Conservation (phyloP, 768 basidiomycete genomes). For the Amanita exitialis region DNA sequence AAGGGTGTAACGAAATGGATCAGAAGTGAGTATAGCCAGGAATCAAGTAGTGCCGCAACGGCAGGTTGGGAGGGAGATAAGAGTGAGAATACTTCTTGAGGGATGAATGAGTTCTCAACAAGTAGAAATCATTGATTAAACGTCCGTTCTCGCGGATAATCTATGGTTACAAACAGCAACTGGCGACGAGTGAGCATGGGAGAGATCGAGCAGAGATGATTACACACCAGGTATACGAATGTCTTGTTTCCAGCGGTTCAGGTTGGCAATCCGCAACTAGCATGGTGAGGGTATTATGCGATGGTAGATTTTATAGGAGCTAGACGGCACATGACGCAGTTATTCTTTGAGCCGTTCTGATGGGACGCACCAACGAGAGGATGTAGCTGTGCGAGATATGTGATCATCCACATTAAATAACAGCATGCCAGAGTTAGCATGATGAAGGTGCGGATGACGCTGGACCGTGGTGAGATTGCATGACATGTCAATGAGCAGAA, state of each 20-base stretch:
- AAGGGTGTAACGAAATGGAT: constrained; percentile 10
- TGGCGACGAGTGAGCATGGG: not conserved
- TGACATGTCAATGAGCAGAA: not conserved
- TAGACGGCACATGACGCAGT: not conserved
- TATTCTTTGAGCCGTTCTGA: not conserved
- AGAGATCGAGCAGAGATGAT: not conserved
- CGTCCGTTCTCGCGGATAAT: not conserved
- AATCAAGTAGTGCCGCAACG: constrained; percentile 22
- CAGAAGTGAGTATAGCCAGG: constrained; percentile 5
- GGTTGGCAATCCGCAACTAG: not conserved
- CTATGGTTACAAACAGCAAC: not conserved
- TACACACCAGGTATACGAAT: constrained; percentile 5
- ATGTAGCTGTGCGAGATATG: constrained; percentile 92
- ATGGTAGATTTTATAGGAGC: not conserved
- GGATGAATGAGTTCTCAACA: not conserved
- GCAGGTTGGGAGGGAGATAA: constrained; percentile 38
- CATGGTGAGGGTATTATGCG: not conserved
- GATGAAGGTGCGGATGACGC: constrained; percentile 73
- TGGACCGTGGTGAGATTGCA: constrained; percentile 19
- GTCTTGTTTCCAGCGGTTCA: not conserved
- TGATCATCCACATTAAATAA: constrained; percentile 96
- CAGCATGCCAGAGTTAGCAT: constrained; percentile 73
- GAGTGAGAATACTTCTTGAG: constrained; percentile 26
- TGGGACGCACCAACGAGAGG: constrained; percentile 68
- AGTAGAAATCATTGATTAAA: not conserved